Evolutionary conservation across 495 filamentous ascomycete genomes (phyloP), one percentile per base, ranked within the genome.

Genomic region (Jackrogersella multiformis): DNA sequence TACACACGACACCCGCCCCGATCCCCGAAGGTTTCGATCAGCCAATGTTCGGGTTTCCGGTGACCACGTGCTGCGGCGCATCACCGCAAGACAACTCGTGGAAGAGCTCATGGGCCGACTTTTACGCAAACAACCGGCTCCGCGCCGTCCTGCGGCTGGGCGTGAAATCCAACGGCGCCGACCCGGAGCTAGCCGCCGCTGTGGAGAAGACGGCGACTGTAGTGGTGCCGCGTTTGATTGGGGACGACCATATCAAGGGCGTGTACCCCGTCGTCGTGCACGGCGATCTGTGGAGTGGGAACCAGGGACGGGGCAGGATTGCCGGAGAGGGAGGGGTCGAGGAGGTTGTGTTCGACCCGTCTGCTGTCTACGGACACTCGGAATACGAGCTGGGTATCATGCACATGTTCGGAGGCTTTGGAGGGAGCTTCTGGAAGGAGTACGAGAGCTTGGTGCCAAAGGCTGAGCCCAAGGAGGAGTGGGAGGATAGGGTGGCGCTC

Each of bases 391-490:
- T 94, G 48, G 94, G 94, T 1, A 97, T 97, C 51, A 97, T 97
- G 94, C 84, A 84, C 59, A 94, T 98, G 92, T 97, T 97, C 85
- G 94, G 94, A 0, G 94, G 94, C 3, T 97, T 96, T 81, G 88
- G 88, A 16, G 72, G 76, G 0, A 72, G 65, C 5, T 96, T 96
- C 67, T 88, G 89, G 77, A 84, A 82, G 18, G 89, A 92, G 77
- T 97, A 97, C 77, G 86, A 92, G 78, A 68, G 80, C 20, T 54
- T 92, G 34, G 86, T 90, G 56, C 87, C 87, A 2, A 97, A 90
- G 82, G 86, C 89, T 21, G 91, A 96, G 76, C 94, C 94, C 9
- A 85, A 86, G 42, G 87, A 86, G 41, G 93, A 97, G 81, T 95
- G 91, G 82, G 88, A 90, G 44, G 94, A 96, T 79, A 80, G 94